These are phyloP conservation scores for Colletotrichum lupini DNA, from an alignment of 2,329 filamentous ascomycete species.

Conservation along the genomic window DNA sequence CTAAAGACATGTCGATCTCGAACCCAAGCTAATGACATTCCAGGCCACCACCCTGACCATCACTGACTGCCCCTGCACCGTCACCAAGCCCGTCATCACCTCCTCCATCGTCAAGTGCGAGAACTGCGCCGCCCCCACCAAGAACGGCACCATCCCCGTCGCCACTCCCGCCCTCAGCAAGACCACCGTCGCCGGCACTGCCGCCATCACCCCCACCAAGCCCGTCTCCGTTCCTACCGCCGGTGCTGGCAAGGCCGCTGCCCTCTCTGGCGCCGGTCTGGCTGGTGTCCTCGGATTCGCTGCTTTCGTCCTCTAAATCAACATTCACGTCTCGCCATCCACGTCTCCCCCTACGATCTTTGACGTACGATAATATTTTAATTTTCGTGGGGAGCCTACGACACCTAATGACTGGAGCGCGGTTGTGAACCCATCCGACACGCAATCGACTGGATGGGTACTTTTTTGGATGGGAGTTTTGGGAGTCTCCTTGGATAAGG, in stretches of 20 bases:
- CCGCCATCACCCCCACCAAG: constrained; percentile 42
- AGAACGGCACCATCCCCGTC: constrained; percentile 39
- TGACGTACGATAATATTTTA: constrained; percentile 53
- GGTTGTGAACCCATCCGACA: constrained; percentile 41
- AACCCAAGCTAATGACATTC: constrained; percentile 42
- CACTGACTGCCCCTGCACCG: constrained; percentile 78
- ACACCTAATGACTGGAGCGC: constrained; percentile 52
- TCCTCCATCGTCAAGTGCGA: constrained; percentile 64
- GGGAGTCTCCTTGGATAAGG: constrained; percentile 30
- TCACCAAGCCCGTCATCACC: constrained; percentile 68
- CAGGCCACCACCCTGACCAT: constrained; percentile 77
- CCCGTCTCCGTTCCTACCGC: constrained; percentile 58
- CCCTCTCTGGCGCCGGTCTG: constrained; percentile 68
- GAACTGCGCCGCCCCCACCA: constrained; percentile 56
- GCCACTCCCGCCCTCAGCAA: constrained; percentile 42
- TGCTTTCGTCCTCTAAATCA: constrained; percentile 68
- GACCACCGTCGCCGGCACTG: constrained; percentile 45
- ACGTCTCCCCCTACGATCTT: constrained; percentile 52
- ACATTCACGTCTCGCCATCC: constrained; percentile 47
- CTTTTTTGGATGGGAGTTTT: constrained; percentile 37
- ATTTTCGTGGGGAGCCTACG: constrained; percentile 49
- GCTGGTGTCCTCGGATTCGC: constrained; percentile 70
- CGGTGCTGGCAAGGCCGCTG: constrained; percentile 66
- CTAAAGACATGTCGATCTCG: not conserved
- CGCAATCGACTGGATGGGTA: constrained; percentile 44